These are phyloP conservation scores for Serendipita sp. DNA, from an alignment of 768 basidiomycete genomes.

Conservation along the genomic window DNA sequence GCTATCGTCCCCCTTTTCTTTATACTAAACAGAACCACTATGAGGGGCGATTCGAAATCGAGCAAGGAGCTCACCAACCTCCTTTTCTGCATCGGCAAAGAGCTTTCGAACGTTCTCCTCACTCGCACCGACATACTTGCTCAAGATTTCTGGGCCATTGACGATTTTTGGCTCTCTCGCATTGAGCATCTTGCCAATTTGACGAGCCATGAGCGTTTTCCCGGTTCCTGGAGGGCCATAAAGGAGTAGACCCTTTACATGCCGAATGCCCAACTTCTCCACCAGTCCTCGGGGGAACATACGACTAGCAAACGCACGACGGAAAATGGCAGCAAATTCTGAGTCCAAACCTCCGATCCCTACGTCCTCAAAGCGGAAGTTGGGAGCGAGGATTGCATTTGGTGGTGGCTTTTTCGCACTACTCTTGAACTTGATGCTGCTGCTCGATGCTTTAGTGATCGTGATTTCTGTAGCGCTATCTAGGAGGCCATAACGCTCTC, in stretches of 20 bases:
- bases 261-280: conserved; percentile 94
- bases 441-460: conserved; percentile 67
- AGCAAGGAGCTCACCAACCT: conserved; percentile 32
- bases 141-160: conserved; percentile 93
- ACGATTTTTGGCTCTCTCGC: conserved; percentile 96
- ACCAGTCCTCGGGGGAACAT: conserved; percentile 97
- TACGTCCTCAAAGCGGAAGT: conserved; percentile 99
- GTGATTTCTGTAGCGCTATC: conserved; percentile 74
- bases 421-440: conserved; percentile 77
- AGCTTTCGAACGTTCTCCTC: conserved; percentile 97
- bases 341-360: conserved; percentile 94
- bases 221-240: conserved; percentile 97
- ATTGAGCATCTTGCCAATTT: conserved; percentile 99
- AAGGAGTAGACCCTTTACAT: conserved; percentile 94
- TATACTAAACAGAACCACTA: conserved; percentile 42
- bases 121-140: conserved; percentile 90
- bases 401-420: conserved; percentile 84
- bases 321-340: conserved; percentile 93
- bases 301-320: conserved; percentile 92
- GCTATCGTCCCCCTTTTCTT: conserved; percentile 92
- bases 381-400: conserved; percentile 90
- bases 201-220: conserved; percentile 93
- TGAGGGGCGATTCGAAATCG: neutral
- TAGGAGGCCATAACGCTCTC: conserved; percentile 58
- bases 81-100: conserved; percentile 96